A percentile compares a stretch with the other conserved stretches of the same genome.
These are phyloP conservation scores for Schwanniomyces occidentalis DNA, from an alignment of 805 yeast genomes.

Conservation along the genomic window DNA sequence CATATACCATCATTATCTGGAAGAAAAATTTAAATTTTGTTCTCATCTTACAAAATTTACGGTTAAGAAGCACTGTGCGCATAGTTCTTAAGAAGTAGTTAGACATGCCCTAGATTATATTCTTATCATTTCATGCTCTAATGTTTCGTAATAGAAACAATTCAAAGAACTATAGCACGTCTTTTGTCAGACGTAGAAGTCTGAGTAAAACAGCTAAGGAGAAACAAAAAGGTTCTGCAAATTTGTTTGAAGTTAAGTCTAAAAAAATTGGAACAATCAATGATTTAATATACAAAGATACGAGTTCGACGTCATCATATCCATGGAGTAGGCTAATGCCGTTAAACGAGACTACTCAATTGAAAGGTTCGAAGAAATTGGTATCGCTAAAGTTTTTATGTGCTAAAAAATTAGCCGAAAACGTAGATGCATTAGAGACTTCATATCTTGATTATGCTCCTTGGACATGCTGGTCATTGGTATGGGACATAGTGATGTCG, in stretches of 20 bases:
- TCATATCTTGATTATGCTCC: slow-evolving; percentile 23
- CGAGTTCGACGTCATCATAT: slow-evolving; percentile 12
- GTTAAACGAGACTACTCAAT: neutral
- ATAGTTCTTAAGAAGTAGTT: no score
- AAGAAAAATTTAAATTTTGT: slow-evolving; percentile 1
- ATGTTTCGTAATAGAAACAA: no score
- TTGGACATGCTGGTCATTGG: slow-evolving; percentile 26
- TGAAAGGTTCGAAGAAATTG: slow-evolving; percentile 5
- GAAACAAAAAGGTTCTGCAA: neutral
- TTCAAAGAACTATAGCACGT: no score
- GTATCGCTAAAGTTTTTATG: slow-evolving; percentile 23
- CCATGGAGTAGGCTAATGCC: slow-evolving; percentile 15
- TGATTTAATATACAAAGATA: slow-evolving; percentile 7
- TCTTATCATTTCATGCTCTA: no score
- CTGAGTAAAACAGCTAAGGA: no score
- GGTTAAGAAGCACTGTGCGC: slow-evolving; percentile 1
- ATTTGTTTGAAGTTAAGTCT: neutral
- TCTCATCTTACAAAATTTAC: slow-evolving; percentile 1
- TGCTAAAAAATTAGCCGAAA: slow-evolving; percentile 27
- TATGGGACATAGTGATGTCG: slow-evolving; percentile 32
- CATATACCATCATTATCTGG: neutral
- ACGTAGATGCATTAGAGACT: slow-evolving; percentile 21
- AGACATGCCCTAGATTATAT: no score
- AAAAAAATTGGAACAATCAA: slow-evolving; percentile 4
- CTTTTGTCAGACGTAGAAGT: no score